phyloP scores from a whole-genome alignment of 306 rosid species.

The Senna siamea region DNA sequence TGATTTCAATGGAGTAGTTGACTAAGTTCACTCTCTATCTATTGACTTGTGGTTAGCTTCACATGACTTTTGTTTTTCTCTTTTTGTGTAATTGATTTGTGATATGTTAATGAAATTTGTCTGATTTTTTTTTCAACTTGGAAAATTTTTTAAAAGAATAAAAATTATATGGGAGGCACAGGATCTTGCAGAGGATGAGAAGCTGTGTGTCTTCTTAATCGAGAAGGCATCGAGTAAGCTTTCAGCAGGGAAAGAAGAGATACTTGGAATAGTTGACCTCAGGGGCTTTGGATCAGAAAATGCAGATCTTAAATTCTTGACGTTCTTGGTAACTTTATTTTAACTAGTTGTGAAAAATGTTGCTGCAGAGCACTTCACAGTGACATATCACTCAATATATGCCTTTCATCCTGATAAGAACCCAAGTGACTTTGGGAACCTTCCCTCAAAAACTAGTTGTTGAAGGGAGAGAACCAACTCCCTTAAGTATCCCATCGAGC shows the following conservation, averaged over 20 bases:
- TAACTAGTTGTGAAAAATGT: slow-evolving; percentile 26
- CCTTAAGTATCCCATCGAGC: no score
- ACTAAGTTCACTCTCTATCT: no score
- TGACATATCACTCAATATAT: neutral
- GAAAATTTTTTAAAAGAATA: slow-evolving; percentile 31
- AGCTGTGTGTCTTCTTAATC: slow-evolving; percentile 72
- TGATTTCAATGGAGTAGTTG: no score
- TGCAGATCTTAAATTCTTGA: slow-evolving; percentile 74
- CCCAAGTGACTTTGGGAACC: no score
- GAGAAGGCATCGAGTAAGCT: slow-evolving; percentile 82
- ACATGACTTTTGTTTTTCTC: neutral
- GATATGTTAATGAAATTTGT: neutral
- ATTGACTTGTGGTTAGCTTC: neutral
- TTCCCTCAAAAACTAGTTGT: no score
- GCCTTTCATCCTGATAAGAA: no score
- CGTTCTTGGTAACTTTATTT: slow-evolving; percentile 71
- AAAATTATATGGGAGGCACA: slow-evolving; percentile 58
- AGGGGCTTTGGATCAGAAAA: slow-evolving; percentile 74
- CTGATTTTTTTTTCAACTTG: neutral
- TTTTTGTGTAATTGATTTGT: neutral
- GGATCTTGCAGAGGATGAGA: slow-evolving; percentile 68
- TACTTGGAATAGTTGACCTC: slow-evolving; percentile 81
- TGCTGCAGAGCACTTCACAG: slow-evolving; percentile 21
- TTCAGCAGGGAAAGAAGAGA: slow-evolving; percentile 72
- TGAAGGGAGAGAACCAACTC: no score